These are phyloP conservation scores for Ceratobasidium sp. DNA, from an alignment of 1,284 basidiomycete genomes.

Conservation along the genomic window DNA sequence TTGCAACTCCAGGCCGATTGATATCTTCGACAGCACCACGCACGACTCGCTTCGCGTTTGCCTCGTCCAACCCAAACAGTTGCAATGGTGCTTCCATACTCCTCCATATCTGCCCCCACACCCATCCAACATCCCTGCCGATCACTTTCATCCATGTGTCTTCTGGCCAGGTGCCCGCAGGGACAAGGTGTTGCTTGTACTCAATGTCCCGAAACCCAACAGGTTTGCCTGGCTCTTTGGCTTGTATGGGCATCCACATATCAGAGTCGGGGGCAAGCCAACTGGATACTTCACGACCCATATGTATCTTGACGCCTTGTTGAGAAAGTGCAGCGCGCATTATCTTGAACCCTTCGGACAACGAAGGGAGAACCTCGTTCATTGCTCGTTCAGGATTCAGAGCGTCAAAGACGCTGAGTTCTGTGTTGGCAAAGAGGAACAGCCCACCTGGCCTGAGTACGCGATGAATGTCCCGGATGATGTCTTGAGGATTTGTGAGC, in stretches of 20 bases:
- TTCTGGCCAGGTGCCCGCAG: background rate
- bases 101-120: background rate
- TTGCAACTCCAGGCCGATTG: background rate
- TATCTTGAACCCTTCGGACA: conserved; percentile 15
- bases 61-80: background rate
- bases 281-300: background rate
- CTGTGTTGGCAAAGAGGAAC: background rate
- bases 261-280: background rate
- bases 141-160: background rate
- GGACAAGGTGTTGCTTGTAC: background rate
- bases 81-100: conserved; percentile 25
- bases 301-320: background rate
- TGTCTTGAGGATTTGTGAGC: background rate
- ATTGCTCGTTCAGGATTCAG: background rate
- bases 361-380: background rate
- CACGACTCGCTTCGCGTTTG: background rate
- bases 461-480: conserved; percentile 10
- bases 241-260: background rate
- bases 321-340: background rate
- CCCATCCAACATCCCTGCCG: background rate
- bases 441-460: conserved; percentile 1
- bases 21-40: background rate
- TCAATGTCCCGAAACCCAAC: background rate
- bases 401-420: background rate
- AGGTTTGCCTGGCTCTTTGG: background rate